Evolutionary conservation across 495 filamentous ascomycete species (phyloP), one percentile per base, ranked within the genome.

Genomic region (Penicillium goetzii): DNA sequence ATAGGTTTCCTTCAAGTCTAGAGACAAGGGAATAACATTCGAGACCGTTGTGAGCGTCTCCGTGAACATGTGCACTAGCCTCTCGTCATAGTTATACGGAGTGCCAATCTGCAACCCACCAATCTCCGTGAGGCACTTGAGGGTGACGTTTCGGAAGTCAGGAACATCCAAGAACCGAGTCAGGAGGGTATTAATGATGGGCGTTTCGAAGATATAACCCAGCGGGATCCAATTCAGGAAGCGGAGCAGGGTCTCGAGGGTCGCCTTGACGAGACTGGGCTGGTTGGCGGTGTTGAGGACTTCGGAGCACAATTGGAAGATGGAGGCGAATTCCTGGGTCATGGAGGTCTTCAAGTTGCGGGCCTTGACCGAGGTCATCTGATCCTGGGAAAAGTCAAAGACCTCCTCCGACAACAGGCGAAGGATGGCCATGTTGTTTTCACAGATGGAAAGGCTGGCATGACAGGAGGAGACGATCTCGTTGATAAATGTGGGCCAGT

Each of bases 401-500:
- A 98, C 95, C 77, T 98, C 95, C 75, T 99, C 95, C 11, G 95
- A 98, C 40, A 99, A 84, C 65, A 99, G 80, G 51, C 96, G 89
- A 41, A 99, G 88, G 62, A 99, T 98, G 45, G 89, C 92, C 96
- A 99, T 99, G 79, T 99, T 99, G 81, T 99, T 99, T 80, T 99
- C 95, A 81, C 95, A 99, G 69, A 98, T 94, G 3, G 95, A 93
- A 33, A 98, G 84, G 76, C 91, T 97, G 59, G 90, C 92, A 69
- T 93, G 92, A 73, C 93, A 97, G 30, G 94, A 96, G 12, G 91
- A 89, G 68, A 98, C 92, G 73, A 99, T 98, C 83, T 99, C 95
- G 77, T 97, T 98, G 85, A 98, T 97, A 76, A 99, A 99, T 9
- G 92, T 97, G 10, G 96, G 95, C 95, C 95, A 99, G 81, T 98